These are phyloP conservation scores for Fusarium cyanostomum DNA, from an alignment of 2,329 filamentous ascomycete species.

Conservation along the genomic window DNA sequence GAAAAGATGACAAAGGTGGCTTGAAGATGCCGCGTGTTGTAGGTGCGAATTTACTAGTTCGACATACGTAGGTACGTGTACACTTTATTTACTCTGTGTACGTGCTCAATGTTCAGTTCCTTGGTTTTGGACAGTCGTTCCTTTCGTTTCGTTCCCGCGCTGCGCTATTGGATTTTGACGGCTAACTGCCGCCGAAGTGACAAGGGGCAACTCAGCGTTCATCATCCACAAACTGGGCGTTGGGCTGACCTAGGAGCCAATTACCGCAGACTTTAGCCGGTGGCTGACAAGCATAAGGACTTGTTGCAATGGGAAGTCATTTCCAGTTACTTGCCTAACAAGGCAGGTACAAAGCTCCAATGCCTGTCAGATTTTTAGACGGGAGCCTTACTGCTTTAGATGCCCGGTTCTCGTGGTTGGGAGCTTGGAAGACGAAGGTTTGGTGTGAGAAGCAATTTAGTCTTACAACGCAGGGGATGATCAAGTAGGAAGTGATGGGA, in stretches of 20 bases:
- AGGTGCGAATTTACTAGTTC: not conserved
- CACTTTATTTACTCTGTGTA: not conserved
- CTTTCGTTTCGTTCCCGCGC: not conserved
- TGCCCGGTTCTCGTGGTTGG: constrained; percentile 2
- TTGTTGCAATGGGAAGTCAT: constrained; percentile 1
- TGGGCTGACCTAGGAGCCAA: not conserved
- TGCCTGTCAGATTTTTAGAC: constrained; percentile 27
- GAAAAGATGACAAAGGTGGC: not conserved
- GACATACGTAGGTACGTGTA: not conserved
- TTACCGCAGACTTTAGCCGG: constrained; percentile 22
- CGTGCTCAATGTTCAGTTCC: not conserved
- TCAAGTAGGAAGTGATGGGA: constrained; percentile 12
- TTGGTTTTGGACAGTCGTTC: not conserved
- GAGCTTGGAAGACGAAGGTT: constrained; percentile 23
- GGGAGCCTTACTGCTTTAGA: constrained; percentile 27
- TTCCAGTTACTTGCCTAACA: constrained; percentile 26
- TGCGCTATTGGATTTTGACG: not conserved
- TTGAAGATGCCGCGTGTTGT: not conserved
- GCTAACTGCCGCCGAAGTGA: not conserved
- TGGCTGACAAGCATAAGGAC: constrained; percentile 1
- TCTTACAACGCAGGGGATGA: constrained; percentile 1
- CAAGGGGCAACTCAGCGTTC: not conserved
- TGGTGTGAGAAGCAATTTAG: constrained; percentile 5
- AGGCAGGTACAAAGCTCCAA: constrained; percentile 12
- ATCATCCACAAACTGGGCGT: constrained; percentile 12